Evolutionary conservation across 2,329 filamentous ascomycete species (phyloP), one percentile per base, ranked within the genome.

Genomic region (Pestalotiopsis sp.): DNA sequence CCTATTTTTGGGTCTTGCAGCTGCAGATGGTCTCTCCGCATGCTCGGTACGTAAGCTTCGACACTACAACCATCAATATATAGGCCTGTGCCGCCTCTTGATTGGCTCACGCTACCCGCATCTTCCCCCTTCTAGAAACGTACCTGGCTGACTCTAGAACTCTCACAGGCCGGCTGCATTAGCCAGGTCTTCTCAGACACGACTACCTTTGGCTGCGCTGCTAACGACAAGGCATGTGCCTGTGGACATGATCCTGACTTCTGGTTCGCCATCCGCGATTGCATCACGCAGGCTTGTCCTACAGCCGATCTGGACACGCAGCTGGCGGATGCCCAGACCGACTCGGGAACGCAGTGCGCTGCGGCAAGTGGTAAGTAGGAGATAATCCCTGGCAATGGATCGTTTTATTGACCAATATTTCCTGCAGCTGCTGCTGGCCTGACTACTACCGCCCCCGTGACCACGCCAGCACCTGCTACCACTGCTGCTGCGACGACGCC

Each of bases 221-320:
- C 20, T 9, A 60, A 63, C 25, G 68, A 69, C 63, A 63, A 58
- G 23, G 49, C 62, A 36, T 69, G 68, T 45, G 66, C 61, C 36
- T 69, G 68, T 49, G 57, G 59, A 5, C 57, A 62, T 4, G 57
- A 49, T 14, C 20, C 57, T 14, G 58, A 67, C 57, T 63, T 69
- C 61, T 45, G 17, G 49, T 67, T 65, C 25, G 68, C 60, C 23
- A 63, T 69, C 31, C 38, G 68, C 12, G 68, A 69, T 27, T 69
- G 68, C 66, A 69, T 69, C 58, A 68, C 57, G 2, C 68, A 69
- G 39, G 68, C 68, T 12, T 69, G 68, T 13, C 61, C 23, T 27
- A 63, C 66, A 12, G 63, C 58, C 11, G 57, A 23, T 3, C 25
- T 69, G 49, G 9, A 25, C 31, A 31, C 4, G 6, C 68, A 69